Evolutionary conservation across 257 asterid species (phyloP), one percentile per base, ranked within the genome.

Genomic region (Petrea volubilis): DNA sequence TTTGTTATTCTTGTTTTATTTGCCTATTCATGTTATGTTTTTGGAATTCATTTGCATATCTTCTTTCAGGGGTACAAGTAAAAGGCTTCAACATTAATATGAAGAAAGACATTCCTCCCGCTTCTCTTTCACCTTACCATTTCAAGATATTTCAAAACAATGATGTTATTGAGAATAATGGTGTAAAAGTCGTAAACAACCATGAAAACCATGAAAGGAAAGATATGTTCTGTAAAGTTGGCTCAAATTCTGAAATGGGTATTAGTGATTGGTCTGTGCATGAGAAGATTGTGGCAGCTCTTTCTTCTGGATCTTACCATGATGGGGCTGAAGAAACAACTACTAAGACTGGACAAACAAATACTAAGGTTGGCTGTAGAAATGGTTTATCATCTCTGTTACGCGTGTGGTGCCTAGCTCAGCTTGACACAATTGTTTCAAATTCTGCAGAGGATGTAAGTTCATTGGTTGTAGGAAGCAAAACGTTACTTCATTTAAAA

Each of bases 41-140:
- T 33, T 65, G 50, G 57, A 64, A 57, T 38, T 82, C 27, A 53
- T 59, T 25, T 56, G 58, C 57, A 65, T 64, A 40, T 73, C 81
- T 74, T 68, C 55, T 77, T 78, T 59, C 95, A 94, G 99, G 96
- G 97, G 87, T 90, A 51, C 75, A 88, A 78, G 84, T 90, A 77
- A 87, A 81, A 79, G 67, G 75, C 36, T 76, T 79, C 83, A 79
- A 67, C 56, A 60, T 84, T 67, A 77, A 55, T 51, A 9, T 65
- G 57, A 81, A 81, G 77, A 81, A 81, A 64, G 97, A 81, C 53
- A 76, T 94, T 63, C 84, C 97, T 49, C 38, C 53, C 49, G 72
- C 83, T 78, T 85, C 86, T 44, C 41, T 94, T 77, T 90, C 97
- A 70, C 98, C 97, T 62, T 86, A 84, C 83, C 88, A 88, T 73